These are phyloP conservation scores for Quercus gilva DNA, from an alignment of 306 rosid genomes.

Conservation along the genomic window DNA sequence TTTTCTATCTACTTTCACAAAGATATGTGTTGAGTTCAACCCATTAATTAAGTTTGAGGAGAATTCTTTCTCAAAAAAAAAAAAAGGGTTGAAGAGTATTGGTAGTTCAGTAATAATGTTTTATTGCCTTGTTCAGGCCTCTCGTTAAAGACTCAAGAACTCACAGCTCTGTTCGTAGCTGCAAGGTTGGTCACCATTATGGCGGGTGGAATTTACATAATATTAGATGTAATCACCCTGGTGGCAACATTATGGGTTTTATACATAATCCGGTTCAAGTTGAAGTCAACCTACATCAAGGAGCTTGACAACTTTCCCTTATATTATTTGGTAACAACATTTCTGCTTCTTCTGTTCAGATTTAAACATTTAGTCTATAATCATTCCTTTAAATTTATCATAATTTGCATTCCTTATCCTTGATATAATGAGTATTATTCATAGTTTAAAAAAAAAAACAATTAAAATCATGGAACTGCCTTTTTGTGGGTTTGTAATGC, in stretches of 20 bases:
- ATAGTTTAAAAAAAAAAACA: too few species aligned
- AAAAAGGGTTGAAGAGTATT: too few species aligned
- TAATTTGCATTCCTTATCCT: not conserved
- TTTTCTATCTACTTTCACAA: too few species aligned
- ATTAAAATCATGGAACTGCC: too few species aligned
- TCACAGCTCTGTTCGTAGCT: conserved; percentile 56
- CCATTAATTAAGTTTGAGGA: too few species aligned
- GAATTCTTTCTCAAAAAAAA: too few species aligned
- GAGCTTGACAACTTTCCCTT: conserved; percentile 57
- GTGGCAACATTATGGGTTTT: conserved; percentile 54
- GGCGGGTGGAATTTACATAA: conserved; percentile 39
- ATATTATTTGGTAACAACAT: conserved; percentile 50
- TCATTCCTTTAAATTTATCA: not conserved
- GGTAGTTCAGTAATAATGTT: not conserved
- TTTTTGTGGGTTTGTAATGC: too few species aligned
- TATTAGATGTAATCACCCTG: conserved; percentile 46
- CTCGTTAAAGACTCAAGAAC: conserved; percentile 71
- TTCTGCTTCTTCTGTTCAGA: not conserved
- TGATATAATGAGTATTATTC: not conserved
- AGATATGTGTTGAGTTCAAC: too few species aligned
- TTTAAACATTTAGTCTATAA: not conserved
- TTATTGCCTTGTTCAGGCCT: conserved; percentile 43
- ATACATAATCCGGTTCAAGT: conserved; percentile 61
- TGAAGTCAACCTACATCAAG: conserved; percentile 62
- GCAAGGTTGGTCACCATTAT: conserved; percentile 36